Evolutionary conservation across 169 alveolate species (phyloP).

Genomic region (Pseudocohnilembus persalinus): DNA sequence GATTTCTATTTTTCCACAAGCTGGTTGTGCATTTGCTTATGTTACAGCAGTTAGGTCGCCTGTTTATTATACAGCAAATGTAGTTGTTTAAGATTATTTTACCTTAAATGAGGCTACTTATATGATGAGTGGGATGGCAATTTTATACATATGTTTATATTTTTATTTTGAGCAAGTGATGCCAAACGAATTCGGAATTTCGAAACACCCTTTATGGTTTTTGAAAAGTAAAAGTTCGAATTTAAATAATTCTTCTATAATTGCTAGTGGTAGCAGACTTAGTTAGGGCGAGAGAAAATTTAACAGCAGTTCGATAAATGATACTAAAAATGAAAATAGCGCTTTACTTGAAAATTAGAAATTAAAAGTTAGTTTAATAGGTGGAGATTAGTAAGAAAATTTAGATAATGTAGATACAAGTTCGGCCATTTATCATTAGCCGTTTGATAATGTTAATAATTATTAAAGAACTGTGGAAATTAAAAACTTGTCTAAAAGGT

Average conservation of each 20-base stretch:
- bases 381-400: not conserved
- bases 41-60: constrained; percentile 6
- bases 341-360: not conserved
- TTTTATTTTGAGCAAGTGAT: constrained; percentile 41
- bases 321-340: not conserved
- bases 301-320: not conserved
- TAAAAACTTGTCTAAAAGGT: constrained; percentile 49
- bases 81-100: not conserved
- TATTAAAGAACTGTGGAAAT: constrained; percentile 40
- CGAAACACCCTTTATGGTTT: constrained; percentile 45
- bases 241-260: not conserved
- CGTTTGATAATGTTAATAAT: constrained; percentile 5
- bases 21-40: constrained; percentile 22
- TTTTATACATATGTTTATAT: constrained; percentile 23
- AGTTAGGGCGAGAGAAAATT: not conserved
- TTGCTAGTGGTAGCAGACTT: no score
- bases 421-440: constrained; percentile 21
- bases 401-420: not conserved
- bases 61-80: not conserved
- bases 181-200: constrained; percentile 52
- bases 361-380: not conserved
- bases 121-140: not conserved
- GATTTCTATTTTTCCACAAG: constrained; percentile 30
- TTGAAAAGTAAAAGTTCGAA: not conserved
- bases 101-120: not conserved